Evolutionary conservation across 2,329 filamentous ascomycete genomes (phyloP).

Genomic region (Sarocladiaceae sp.): DNA sequence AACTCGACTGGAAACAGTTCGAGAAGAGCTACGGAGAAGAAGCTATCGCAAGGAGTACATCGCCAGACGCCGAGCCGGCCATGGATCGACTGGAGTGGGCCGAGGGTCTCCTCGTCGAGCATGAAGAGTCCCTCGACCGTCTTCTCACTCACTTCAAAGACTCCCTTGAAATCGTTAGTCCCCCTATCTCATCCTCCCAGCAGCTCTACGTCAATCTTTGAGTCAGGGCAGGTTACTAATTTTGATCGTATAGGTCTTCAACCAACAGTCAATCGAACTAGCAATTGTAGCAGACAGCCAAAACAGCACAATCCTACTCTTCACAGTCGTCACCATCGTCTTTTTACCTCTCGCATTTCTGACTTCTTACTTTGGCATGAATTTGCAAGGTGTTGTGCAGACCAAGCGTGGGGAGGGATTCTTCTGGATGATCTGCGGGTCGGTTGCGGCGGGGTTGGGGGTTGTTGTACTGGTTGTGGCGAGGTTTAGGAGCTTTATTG

Average conservation of each 20-base stretch:
- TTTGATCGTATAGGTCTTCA: not conserved
- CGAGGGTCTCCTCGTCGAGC: not conserved
- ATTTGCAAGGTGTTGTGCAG: not conserved
- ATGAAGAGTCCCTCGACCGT: not conserved
- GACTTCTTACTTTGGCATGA: not conserved
- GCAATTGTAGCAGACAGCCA: not conserved
- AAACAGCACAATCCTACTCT: not conserved
- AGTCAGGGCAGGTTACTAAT: too few relatives aligned
- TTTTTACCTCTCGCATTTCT: not conserved
- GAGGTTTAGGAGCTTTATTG: too few relatives aligned
- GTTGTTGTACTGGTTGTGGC: too few relatives aligned
- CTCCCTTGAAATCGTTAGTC: not conserved
- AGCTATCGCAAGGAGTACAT: not conserved
- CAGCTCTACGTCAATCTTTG: too few relatives aligned
- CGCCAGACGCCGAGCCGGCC: not conserved
- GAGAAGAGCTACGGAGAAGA: not conserved
- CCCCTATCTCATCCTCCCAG: not conserved
- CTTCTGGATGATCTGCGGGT: constrained; percentile 1
- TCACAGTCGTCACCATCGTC: not conserved
- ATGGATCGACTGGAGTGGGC: not conserved
- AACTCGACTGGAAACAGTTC: not conserved
- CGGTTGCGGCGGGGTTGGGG: too few relatives aligned
- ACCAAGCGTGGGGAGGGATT: not conserved
- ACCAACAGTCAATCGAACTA: not conserved
- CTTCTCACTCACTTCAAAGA: not conserved